Evolutionary conservation across 495 filamentous ascomycete genomes (phyloP), one percentile per base, ranked within the genome.

Genomic region (Cladorrhinum samala): DNA sequence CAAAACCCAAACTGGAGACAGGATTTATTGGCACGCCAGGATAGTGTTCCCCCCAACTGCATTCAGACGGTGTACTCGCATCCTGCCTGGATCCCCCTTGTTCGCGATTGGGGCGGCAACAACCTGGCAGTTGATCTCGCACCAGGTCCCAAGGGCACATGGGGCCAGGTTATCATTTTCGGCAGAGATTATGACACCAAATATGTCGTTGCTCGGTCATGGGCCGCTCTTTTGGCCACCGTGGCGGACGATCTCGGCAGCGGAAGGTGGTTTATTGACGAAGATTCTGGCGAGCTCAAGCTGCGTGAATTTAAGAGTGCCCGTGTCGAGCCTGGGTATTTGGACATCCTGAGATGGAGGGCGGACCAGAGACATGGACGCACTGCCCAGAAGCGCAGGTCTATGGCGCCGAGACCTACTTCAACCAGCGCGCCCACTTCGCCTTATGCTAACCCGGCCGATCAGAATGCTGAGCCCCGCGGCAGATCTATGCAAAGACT

Each of bases 171-270:
- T 45, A 95, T 99, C 59, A 80, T 99, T 40, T 95, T 95, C 56
- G 93, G 93, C 37, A 87, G 93, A 20, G 93, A 99, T 70, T 99
- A 96, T 68, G 93, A 99, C 68, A 94, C 88, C 71, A 99, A 97
- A 71, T 97, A 93, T 62, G 92, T 99, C 20, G 78, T 99, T 51
- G 86, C 93, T 24, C 84, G 87, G 40, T 97, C 93, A 2, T 99
- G 93, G 93, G 82, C 86, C 16, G 77, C 85, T 9, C 91, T 99
- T 61, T 69, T 99, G 11, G 91, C 89, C 11, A 81, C 82, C 23
- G 79, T 96, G 14, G 89, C 93, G 17, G 94, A 97, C 59, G 93
- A 99, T 57, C 70, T 99, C 55, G 80, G 77, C 69, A 88, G 88
- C 56, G 84, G 88, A 49, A 90, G 95, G 64, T 88, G 86, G 72